phyloP scores from a whole-genome alignment of 768 basidiomycete genomes.

The Suillus ampliporus region DNA sequence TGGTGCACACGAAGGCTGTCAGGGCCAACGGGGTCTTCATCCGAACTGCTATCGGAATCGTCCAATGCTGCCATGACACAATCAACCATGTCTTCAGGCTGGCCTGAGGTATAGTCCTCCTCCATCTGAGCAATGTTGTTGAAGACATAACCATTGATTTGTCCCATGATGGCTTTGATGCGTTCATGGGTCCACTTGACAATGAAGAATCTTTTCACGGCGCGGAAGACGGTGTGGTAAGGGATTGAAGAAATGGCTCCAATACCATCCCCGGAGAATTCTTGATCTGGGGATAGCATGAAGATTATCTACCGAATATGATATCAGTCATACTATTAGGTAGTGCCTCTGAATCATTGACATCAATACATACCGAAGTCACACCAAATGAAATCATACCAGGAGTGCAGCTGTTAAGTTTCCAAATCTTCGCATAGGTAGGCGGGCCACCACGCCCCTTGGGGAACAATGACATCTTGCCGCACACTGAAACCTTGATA shows the following conservation, averaged over 20 bases:
- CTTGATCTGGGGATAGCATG: constrained; percentile 4
- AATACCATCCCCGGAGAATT: constrained; percentile 6
- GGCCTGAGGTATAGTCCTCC: not conserved
- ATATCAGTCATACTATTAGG: not conserved
- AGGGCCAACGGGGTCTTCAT: not conserved
- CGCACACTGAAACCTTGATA: constrained; percentile 6
- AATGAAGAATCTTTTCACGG: constrained; percentile 2
- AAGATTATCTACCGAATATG: constrained; percentile 1
- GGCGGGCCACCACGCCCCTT: not conserved
- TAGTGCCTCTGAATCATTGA: not conserved
- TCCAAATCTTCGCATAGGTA: not conserved
- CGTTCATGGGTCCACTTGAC: not conserved
- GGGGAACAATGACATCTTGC: constrained; percentile 7
- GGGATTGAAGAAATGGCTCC: constrained; percentile 8
- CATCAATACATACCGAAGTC: constrained; percentile 1
- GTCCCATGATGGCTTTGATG: not conserved
- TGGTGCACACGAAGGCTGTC: not conserved
- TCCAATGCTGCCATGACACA: not conserved
- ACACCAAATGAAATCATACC: constrained; percentile 6
- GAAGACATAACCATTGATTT: constrained; percentile 7
- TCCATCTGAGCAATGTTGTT: not conserved
- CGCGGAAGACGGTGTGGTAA: not conserved
- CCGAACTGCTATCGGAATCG: not conserved
- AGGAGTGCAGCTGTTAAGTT: constrained; percentile 5
- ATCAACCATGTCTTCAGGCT: not conserved